These are phyloP conservation scores for Pleurotus citrinopileatus DNA, from an alignment of 768 basidiomycete species.

Conservation along the genomic window DNA sequence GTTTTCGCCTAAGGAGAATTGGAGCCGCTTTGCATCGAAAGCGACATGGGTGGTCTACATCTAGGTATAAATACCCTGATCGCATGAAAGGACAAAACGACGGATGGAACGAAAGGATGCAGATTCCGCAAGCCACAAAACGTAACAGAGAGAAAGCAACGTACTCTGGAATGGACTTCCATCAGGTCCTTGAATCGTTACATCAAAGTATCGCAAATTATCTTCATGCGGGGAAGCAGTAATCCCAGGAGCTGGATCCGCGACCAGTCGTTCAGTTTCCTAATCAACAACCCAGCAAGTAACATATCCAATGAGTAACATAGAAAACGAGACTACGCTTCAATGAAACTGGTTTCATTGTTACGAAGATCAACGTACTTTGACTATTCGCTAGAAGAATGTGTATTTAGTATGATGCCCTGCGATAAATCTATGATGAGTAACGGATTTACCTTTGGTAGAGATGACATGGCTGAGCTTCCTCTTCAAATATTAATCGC, in stretches of 20 bases:
- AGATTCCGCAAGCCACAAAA: neutral
- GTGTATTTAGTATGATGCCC: slow-evolving; percentile 14
- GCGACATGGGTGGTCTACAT: no score
- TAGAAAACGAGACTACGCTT: neutral
- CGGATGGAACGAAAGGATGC: no score
- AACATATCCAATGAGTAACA: no score
- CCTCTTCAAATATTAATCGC: neutral
- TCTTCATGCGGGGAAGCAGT: slow-evolving; percentile 95
- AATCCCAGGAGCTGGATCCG: slow-evolving; percentile 97
- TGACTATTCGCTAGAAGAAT: slow-evolving; percentile 46
- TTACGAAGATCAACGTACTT: no score
- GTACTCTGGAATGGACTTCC: slow-evolving; percentile 88
- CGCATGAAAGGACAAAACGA: no score
- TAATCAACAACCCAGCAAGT: slow-evolving; percentile 27
- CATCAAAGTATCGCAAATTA: slow-evolving; percentile 98
- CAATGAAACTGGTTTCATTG: neutral
- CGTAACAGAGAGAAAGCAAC: slow-evolving; percentile 21
- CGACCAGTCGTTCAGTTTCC: slow-evolving; percentile 97
- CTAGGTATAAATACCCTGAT: no score
- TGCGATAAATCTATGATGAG: slow-evolving; percentile 1
- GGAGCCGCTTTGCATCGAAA: no score
- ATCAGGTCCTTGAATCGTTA: slow-evolving; percentile 91
- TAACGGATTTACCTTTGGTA: slow-evolving; percentile 46
- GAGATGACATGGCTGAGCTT: slow-evolving; percentile 32
- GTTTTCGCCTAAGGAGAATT: no score